These are phyloP conservation scores for Backusella liffmaniae DNA, from an alignment of 192 early-diverging fungal species.

Conservation along the genomic window DNA sequence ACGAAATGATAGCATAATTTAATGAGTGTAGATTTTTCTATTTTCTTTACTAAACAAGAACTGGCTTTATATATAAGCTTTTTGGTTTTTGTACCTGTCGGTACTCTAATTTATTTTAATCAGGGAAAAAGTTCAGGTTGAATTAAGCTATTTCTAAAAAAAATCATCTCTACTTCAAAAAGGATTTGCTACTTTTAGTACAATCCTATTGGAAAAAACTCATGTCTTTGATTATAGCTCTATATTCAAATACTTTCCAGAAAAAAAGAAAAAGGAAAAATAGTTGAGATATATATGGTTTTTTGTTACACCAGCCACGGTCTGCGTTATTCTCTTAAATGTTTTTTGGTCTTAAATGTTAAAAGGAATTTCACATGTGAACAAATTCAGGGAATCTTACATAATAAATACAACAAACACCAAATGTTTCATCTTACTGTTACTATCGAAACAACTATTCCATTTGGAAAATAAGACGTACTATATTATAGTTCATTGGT, in stretches of 20 bases:
- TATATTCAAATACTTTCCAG: neutral
- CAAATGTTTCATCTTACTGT: neutral
- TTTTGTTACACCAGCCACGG: neutral
- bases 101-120: neutral
- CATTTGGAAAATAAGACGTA: neutral
- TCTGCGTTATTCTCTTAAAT: neutral
- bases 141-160: neutral
- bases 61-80: conserved; percentile 4
- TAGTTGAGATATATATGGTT: neutral
- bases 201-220: neutral
- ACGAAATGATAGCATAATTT: neutral
- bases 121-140: neutral
- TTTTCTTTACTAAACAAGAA: neutral
- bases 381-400: neutral
- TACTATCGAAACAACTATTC: neutral
- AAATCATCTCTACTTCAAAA: neutral
- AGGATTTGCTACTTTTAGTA: neutral
- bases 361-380: conserved; percentile 5
- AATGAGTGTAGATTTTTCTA: neutral
- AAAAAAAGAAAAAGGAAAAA: conserved; percentile 6
- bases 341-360: conserved; percentile 11
- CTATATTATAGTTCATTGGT: neutral
- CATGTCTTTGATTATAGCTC: neutral
- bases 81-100: neutral
- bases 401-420: neutral